A percentile compares a stretch with the other conserved stretches of the same genome.
Evolutionary conservation across 441 rosid genomes (phyloP).

Genomic region (Syzygium malaccense): DNA sequence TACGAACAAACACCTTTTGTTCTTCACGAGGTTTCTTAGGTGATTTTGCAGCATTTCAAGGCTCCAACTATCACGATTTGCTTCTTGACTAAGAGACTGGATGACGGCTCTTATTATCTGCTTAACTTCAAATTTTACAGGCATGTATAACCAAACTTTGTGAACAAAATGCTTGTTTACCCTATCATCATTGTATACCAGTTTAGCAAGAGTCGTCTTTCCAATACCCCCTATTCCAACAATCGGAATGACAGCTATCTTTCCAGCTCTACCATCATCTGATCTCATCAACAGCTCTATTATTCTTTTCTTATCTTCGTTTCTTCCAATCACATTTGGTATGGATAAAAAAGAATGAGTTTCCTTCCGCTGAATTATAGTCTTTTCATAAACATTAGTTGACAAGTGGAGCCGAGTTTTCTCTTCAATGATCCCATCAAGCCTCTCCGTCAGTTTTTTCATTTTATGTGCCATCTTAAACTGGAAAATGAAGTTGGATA

Average conservation of each 20-base stretch:
- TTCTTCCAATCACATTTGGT: slow-evolving; percentile 13
- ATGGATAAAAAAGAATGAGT: slow-evolving; percentile 2
- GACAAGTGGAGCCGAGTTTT: not conserved
- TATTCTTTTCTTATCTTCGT: slow-evolving; percentile 3
- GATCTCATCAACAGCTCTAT: not conserved
- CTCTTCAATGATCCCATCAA: slow-evolving; percentile 3
- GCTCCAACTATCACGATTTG: not conserved
- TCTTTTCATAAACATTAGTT: not conserved
- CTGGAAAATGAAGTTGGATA: not conserved
- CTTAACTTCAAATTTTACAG: slow-evolving; percentile 2
- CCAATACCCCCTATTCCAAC: slow-evolving; percentile 20
- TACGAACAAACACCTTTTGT: slow-evolving; percentile 11
- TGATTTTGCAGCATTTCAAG: slow-evolving; percentile 7
- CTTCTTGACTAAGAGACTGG: not conserved
- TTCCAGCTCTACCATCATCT: not conserved
- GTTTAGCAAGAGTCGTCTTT: slow-evolving; percentile 20
- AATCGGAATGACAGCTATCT: slow-evolving; percentile 4
- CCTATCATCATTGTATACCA: slow-evolving; percentile 1
- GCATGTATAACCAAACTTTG: slow-evolving; percentile 18
- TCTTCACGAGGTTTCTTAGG: not conserved
- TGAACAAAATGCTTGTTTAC: slow-evolving; percentile 3
- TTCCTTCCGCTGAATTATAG: slow-evolving; percentile 1
- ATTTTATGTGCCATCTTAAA: not conserved
- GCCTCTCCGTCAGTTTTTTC: not conserved
- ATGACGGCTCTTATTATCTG: not conserved